Evolutionary conservation across 148 eudicot genomes (phyloP).

Genomic region (Bassia scoparia): DNA sequence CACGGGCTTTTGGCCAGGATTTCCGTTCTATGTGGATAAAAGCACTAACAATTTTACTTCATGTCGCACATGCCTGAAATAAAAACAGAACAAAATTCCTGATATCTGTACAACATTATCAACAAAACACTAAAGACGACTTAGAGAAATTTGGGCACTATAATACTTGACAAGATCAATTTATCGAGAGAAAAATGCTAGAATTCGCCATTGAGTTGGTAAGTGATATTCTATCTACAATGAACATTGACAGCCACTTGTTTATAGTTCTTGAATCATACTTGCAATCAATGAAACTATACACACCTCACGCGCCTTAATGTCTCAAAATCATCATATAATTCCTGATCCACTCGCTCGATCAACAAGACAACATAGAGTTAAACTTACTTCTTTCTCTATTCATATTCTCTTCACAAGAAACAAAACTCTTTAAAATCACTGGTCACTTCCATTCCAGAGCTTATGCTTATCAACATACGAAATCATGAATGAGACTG

Average conservation of each 20-base stretch:
- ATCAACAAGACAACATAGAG: conserved; percentile 92
- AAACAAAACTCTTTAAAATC: conserved; percentile 22
- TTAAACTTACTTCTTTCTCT: conserved; percentile 74
- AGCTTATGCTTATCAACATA: conserved; percentile 2
- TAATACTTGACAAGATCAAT: neutral
- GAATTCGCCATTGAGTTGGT: neutral
- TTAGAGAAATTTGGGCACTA: neutral
- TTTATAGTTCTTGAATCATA: neutral
- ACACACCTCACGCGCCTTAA: conserved; percentile 57
- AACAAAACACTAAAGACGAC: neutral
- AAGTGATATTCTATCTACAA: neutral
- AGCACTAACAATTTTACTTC: neutral
- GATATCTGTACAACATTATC: neutral
- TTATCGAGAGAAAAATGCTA: neutral
- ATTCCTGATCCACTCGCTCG: conserved; percentile 79
- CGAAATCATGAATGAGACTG: neutral
- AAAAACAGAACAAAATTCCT: neutral
- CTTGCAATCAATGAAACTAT: neutral
- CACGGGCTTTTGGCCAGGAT: conserved; percentile 82
- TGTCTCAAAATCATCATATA: conserved; percentile 90
- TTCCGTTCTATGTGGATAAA: conserved; percentile 55
- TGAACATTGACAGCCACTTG: neutral
- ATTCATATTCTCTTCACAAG: conserved; percentile 97
- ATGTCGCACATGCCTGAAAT: neutral
- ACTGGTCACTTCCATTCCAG: neutral